Evolutionary conservation across 306 rosid genomes (phyloP).

Genomic region (Cucurbita maxima): DNA sequence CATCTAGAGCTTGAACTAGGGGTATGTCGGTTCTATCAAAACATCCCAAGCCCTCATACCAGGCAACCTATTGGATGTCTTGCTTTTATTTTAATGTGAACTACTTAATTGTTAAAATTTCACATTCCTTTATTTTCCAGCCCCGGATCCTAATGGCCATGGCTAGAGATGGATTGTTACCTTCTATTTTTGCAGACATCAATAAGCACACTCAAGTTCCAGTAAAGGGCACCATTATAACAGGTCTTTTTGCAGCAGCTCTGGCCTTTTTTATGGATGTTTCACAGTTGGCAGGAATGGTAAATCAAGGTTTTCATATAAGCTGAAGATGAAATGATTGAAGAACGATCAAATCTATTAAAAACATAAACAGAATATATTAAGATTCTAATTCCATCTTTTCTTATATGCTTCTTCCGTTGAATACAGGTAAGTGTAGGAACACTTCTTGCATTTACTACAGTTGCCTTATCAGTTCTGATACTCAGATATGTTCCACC

Average conservation of each 20-base stretch:
- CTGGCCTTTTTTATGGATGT: constrained; percentile 80
- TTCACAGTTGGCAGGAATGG: constrained; percentile 80
- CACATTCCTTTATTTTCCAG: constrained; percentile 15
- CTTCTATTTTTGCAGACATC: constrained; percentile 35
- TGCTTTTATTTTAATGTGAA: not conserved
- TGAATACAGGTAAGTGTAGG: constrained; percentile 79
- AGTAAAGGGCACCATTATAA: constrained; percentile 37
- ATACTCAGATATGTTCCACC: constrained; percentile 91
- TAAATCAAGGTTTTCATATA: constrained; percentile 18
- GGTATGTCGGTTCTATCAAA: not conserved
- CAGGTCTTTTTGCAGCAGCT: constrained; percentile 56
- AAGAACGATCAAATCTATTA: not conserved
- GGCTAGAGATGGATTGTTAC: constrained; percentile 51
- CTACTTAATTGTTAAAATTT: not conserved
- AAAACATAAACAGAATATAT: constrained; percentile 49
- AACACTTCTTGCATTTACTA: constrained; percentile 77
- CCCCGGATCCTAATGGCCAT: constrained; percentile 54
- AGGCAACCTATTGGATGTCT: not conserved
- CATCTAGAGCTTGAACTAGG: not conserved
- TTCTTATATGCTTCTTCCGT: constrained; percentile 9
- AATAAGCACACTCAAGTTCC: constrained; percentile 32
- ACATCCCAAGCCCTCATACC: not conserved
- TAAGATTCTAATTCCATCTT: constrained; percentile 31
- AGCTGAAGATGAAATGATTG: not conserved
- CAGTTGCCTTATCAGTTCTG: constrained; percentile 63